phyloP scores from a whole-genome alignment of 257 asterid genomes.

The Capsicum baccatum region DNA sequence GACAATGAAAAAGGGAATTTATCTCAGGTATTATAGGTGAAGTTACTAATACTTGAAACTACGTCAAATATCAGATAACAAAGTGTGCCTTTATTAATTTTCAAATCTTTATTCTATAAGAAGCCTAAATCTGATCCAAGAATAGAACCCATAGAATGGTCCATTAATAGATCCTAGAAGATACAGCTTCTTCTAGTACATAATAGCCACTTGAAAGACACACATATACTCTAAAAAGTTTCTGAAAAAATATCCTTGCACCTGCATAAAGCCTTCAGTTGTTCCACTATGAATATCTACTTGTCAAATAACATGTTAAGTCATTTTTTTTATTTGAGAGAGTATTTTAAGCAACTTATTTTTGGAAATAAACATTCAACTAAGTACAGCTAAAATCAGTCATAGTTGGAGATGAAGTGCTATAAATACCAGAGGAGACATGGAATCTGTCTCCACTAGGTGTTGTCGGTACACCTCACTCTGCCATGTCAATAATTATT shows the following conservation, averaged over 20 bases:
- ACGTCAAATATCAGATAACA: background rate
- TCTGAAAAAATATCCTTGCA: background rate
- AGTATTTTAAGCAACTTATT: background rate
- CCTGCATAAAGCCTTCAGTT: conserved; percentile 22
- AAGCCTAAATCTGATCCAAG: conserved; percentile 4
- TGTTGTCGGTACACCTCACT: too few relatives aligned
- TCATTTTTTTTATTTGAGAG: background rate
- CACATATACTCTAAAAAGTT: background rate
- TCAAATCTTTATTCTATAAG: background rate
- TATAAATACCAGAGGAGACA: too few relatives aligned
- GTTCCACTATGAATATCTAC: background rate
- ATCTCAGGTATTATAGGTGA: background rate
- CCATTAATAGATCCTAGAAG: background rate
- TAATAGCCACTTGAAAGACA: background rate
- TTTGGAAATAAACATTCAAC: background rate
- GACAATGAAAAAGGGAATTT: background rate
- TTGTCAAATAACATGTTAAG: background rate
- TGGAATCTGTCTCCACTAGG: too few relatives aligned
- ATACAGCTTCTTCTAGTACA: background rate
- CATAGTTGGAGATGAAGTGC: too few relatives aligned
- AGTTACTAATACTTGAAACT: background rate
- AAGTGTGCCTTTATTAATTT: background rate
- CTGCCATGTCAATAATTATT: too few relatives aligned
- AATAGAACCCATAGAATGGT: background rate
- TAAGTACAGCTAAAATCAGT: too few relatives aligned